These are phyloP conservation scores for Gossypium schwendimanii DNA, from an alignment of 441 rosid species.

Conservation along the genomic window DNA sequence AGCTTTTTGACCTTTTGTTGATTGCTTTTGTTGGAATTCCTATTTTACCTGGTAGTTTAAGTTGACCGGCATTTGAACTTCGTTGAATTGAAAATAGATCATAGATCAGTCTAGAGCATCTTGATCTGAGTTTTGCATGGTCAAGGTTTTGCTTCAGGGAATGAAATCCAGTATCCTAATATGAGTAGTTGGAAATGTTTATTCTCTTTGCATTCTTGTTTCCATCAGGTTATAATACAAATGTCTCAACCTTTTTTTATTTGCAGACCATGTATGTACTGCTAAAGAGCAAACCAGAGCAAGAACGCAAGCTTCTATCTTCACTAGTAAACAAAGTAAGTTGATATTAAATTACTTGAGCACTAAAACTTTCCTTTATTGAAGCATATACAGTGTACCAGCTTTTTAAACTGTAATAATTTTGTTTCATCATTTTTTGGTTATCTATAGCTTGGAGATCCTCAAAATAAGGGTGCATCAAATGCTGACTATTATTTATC, in stretches of 20 bases:
- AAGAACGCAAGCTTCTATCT: constrained; percentile 79
- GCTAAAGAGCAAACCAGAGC: constrained; percentile 85
- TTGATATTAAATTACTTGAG: background rate
- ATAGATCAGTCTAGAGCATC: background rate
- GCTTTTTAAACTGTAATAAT: background rate
- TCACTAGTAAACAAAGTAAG: constrained; percentile 85
- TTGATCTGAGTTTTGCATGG: background rate
- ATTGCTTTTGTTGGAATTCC: background rate
- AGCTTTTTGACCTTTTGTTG: background rate
- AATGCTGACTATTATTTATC: constrained; percentile 87
- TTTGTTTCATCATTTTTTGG: constrained; percentile 16
- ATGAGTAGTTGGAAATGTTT: background rate
- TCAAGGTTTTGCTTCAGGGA: background rate
- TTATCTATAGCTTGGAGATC: constrained; percentile 80
- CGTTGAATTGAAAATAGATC: background rate
- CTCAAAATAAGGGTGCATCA: constrained; percentile 89
- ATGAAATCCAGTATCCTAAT: background rate
- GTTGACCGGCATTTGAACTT: background rate
- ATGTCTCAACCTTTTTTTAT: background rate
- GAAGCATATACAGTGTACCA: constrained; percentile 6
- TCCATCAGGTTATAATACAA: background rate
- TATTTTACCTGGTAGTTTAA: background rate
- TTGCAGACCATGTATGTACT: constrained; percentile 65
- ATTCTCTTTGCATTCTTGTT: background rate
- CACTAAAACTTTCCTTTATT: constrained; percentile 4